Evolutionary conservation across 495 filamentous ascomycete genomes (phyloP), one percentile per base, ranked within the genome.

Genomic region (Tuber magnatum): DNA sequence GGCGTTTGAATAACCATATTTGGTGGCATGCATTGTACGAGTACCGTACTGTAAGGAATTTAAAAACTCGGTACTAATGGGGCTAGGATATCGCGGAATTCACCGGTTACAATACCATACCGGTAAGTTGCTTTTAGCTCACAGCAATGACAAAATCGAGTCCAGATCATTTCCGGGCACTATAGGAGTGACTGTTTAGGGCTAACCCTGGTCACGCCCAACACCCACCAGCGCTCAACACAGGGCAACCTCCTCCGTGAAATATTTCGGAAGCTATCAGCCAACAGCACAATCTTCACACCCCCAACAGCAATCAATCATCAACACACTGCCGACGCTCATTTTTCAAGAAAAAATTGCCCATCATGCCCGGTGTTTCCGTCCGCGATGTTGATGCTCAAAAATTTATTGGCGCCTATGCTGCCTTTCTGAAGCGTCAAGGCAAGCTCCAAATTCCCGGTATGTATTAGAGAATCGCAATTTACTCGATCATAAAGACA

Each of bases 341-440:
- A 35, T 35, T 65, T 51, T 35, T 38, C 51, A 20, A 78, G 56
- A 65, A 16, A 1, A 71, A 73, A 72, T 65, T 22, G 39, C 51
- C 88, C 86, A 93, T 87, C 84, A 94, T 94, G 92, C 88, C 91
- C 86, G 92, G 92, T 87, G 89, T 92, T 86, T 90, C 88, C 83
- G 92, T 94, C 86, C 92, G 92, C 85, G 92, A 94, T 89, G 92
- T 94, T 85, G 92, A 94, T 88, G 92, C 94, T 84, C 92, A 94
- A 84, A 94, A 97, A 88, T 97, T 97, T 88, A 94, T 97, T 86
- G 85, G 88, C 77, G 91, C 93, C 85, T 98, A 98, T 86, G 91
- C 94, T 82, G 93, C 91, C 85, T 98, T 98, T 90, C 86, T 98
- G 89, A 98, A 98, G 91, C 90, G 94, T 84, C 94, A 97, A 88